Base-by-base conservation (phyloP, 2,329 filamentous ascomycete species). In the Apiospora rasikravindrae region DNA sequence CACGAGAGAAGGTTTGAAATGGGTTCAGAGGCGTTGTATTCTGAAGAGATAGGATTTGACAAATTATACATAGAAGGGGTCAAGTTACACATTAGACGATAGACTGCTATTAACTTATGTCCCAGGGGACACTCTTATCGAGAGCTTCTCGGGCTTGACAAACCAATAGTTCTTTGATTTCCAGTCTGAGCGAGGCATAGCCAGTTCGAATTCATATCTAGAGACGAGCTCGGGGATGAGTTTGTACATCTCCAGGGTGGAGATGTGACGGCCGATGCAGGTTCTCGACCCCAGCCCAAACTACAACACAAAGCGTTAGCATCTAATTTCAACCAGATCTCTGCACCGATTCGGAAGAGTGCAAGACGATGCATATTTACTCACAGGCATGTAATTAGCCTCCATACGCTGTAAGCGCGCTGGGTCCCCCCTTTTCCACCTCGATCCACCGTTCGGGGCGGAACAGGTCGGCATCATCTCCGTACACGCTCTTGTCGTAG, bases 381-480 rank as follows among this genome's bases (percentile, higher is more conserved):
- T 64, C n/a, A 61, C 53, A 10, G 53, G 16, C 53, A 61, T 37
- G 7, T 61, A 37, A 22, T 61, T 33, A 16, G 53, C 16, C 16
- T 61, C 53, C 51, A 57, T 57, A 4, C 8, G 26, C 29, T 26
- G 51, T 19, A 57, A 7, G 1, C 6, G 51, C 26, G 1, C 14
- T 2, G 26, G 51, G 14, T 33, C 26, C 51, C 51, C 16, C 26
- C 16, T 33, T 19, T 19, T 57, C 51, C 14, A 26, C 24, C 16
- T 75, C 76, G 3, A 82, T 71, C 78, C 78, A 82, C 33, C 81
- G 74, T 73, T 82, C 80, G 0, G 81, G 81, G 53, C 80, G 72
- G 73, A 78, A 82, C 10, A 77, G 45, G 5, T 80, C 77, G 1
- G 75, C 74, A 71, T 82, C 79, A 16, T 72, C 66, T 0, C 80